Evolutionary conservation across 192 early-diverging fungal species (phyloP), one percentile per base, ranked within the genome.

Genomic region (Backusella morwellensis): DNA sequence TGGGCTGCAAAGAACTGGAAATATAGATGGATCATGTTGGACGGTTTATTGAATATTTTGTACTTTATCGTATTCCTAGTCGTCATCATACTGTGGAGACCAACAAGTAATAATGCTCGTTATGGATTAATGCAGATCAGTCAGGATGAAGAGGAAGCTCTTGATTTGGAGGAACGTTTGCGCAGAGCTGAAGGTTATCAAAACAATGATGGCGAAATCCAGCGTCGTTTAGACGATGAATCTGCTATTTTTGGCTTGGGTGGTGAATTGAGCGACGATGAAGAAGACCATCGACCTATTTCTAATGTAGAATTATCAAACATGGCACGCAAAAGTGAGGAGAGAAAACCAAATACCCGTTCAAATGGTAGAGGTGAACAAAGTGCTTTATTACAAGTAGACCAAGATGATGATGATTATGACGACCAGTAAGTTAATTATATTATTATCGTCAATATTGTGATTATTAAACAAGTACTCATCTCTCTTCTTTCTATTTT

Each of bases 51-150:
- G 34, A 97, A 97, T 84, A 78, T 94, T n/a, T 84, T 96, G 41
- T 98, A 97, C 72, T 90, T 96, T 68, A 78, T 91, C 32, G 92
- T 93, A 12, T 92, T 96, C 72, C 78, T 91, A 6, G 85, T 90
- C 17, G 96, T 99, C 77, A 85, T 93, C 23, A 89, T 93, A 36
- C 86, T 97, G 74, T 99, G 98, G 98, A 82, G 97, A 68, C 98
- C 98, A 0, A 98, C 96, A 0, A 84, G 85, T 35, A 93, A 97
- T 74, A 99, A 99, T 83, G 90, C 91, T 77, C 89, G 97, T 36
- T 97, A 96, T 81, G 94, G 95, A 32, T 86, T 98, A 35, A 95
- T 97, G 59, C 92, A 98, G 78, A 73, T 95, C 69, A 89, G 88
- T 41, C 84, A 87, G 6, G 91, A 95, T 63, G 94, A 95, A 59